phyloP scores from a whole-genome alignment of 2,329 filamentous ascomycete genomes.

The Fusarium neocosmosporiellum region DNA sequence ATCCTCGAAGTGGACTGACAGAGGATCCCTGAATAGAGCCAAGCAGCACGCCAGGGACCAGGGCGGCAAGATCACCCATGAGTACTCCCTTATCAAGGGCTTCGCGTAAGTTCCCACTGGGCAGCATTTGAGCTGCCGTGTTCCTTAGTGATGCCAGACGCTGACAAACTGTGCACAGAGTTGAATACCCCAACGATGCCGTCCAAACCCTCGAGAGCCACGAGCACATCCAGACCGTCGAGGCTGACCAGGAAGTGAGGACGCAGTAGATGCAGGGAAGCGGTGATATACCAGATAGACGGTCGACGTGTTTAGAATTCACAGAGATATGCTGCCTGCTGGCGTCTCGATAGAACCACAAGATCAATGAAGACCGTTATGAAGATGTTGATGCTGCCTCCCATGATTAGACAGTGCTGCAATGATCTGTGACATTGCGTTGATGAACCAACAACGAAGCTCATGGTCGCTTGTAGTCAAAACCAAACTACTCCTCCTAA shows the following conservation, averaged over 20 bases:
- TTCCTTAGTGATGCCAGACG: background rate
- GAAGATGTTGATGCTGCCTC: background rate
- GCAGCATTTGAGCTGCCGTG: background rate
- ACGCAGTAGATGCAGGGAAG: constrained; percentile 69
- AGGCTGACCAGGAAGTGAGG: constrained; percentile 76
- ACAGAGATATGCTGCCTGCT: constrained; percentile 18
- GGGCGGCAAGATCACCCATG: constrained; percentile 85
- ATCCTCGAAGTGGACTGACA: constrained; percentile 3
- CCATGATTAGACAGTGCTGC: background rate
- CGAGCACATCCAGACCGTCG: constrained; percentile 79
- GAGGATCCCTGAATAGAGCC: constrained; percentile 62
- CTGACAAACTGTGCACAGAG: constrained; percentile 60
- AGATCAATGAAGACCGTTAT: background rate
- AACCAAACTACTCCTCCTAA: background rate
- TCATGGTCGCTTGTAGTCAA: too few species aligned
- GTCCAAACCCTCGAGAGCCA: constrained; percentile 74
- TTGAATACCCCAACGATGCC: constrained; percentile 75
- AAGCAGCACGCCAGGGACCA: constrained; percentile 80
- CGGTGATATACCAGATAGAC: constrained; percentile 3
- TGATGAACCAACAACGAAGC: background rate
- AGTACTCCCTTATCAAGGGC: constrained; percentile 89
- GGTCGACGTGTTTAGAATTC: constrained; percentile 16
- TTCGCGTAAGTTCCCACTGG: constrained; percentile 77
- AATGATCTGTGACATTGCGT: background rate
- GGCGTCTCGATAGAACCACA: constrained; percentile 22